Percentiles rank a stretch among this genome's conserved stretches.
Conservation (phyloP, 2,329 filamentous ascomycete species). For the Colletotrichum lupini region DNA sequence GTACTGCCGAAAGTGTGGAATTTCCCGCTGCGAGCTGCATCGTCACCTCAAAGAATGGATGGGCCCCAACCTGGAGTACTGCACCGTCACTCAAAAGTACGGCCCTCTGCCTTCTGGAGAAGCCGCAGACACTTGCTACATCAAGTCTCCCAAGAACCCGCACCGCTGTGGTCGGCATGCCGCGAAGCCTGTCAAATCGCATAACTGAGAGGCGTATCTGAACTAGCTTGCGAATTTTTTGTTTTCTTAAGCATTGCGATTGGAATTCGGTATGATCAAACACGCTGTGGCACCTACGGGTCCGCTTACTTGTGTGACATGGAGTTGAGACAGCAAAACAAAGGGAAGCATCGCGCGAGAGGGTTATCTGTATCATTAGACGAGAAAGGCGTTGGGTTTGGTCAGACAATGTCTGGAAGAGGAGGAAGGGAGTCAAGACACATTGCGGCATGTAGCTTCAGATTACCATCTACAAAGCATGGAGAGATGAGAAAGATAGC, state of each 20-base stretch:
- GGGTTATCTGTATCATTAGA: not conserved
- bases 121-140: slow-evolving; percentile 65
- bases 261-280: not conserved
- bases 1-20: slow-evolving; percentile 71
- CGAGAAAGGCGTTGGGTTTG: not conserved
- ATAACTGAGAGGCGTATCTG: not conserved
- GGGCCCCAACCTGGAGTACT: slow-evolving; percentile 68
- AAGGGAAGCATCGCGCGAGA: not conserved
- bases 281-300: not conserved
- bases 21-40: slow-evolving; percentile 71
- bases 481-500: not conserved
- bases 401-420: not conserved
- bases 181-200: slow-evolving; percentile 37
- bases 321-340: not conserved
- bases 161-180: slow-evolving; percentile 68
- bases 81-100: slow-evolving; percentile 68
- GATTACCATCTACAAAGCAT: not conserved
- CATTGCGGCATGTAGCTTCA: not conserved
- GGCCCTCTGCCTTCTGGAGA: slow-evolving; percentile 59
- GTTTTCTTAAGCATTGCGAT: not conserved
- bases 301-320: not conserved
- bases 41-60: slow-evolving; percentile 71
- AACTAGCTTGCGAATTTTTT: not conserved
- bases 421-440: not conserved
- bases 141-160: slow-evolving; percentile 69